Conservation (phyloP, 768 basidiomycete species). For the Mycena leptocephala region DNA sequence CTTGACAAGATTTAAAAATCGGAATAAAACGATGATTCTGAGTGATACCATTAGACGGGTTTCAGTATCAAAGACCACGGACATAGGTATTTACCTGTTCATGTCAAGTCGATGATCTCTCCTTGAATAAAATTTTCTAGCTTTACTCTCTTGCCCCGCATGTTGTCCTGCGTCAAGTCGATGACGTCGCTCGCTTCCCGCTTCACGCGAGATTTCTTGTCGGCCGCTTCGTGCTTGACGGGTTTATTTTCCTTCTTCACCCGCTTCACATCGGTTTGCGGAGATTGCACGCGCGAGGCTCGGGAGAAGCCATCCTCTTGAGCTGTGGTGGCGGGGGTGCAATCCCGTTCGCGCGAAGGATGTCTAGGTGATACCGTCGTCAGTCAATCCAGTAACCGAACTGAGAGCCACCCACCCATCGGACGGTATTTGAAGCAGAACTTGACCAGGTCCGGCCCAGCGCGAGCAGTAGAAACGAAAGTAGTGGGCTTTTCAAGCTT, state of each 20-base stretch:
- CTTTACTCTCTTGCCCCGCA: slow-evolving; percentile 18
- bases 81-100: neutral
- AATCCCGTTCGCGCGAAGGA: slow-evolving; percentile 30
- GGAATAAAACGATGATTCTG: too few relatives aligned
- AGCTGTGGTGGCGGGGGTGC: neutral
- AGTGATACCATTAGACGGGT: too few relatives aligned
- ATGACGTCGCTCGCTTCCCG: slow-evolving; percentile 1
- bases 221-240: neutral
- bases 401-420: neutral
- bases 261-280: neutral
- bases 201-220: slow-evolving; percentile 20
- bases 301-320: neutral
- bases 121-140: slow-evolving; percentile 6
- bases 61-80: too few relatives aligned
- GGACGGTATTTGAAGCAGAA: neutral
- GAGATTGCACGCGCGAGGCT: neutral
- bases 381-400: neutral
- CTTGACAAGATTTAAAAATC: too few relatives aligned
- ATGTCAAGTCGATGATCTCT: slow-evolving; percentile 29
- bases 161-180: slow-evolving; percentile 19
- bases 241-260: slow-evolving; percentile 10
- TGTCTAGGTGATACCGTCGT: neutral
- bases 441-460: neutral
- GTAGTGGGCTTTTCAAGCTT: neutral
- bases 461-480: neutral